Evolutionary conservation across 306 rosid genomes (phyloP).

Genomic region (Senna tora): DNA sequence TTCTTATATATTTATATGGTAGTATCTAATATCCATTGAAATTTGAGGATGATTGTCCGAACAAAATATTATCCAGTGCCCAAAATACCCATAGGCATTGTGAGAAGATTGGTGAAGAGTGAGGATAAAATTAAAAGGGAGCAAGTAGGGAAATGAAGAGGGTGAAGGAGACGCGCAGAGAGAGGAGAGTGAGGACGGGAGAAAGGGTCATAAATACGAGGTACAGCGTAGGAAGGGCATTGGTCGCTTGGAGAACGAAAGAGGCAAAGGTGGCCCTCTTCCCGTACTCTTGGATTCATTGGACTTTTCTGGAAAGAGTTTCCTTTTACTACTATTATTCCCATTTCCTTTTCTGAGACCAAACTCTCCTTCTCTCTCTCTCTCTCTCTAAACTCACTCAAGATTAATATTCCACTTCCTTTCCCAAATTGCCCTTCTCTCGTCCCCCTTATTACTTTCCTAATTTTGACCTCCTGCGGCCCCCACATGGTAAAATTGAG

Average conservation of each 20-base stretch:
- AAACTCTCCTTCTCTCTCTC: constrained; percentile 3
- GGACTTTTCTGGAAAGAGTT: constrained; percentile 74
- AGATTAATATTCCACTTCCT: background rate
- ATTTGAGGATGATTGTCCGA: too few relatives aligned
- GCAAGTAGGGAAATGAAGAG: constrained; percentile 1
- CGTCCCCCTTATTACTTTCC: constrained; percentile 16
- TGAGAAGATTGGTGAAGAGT: too few relatives aligned
- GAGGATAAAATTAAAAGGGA: background rate
- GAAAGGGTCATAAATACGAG: constrained; percentile 70
- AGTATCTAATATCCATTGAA: too few relatives aligned
- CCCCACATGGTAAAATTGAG: constrained; percentile 46
- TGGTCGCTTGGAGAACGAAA: constrained; percentile 59
- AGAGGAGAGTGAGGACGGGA: constrained; percentile 35
- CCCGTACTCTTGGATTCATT: constrained; percentile 92
- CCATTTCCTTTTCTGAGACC: constrained; percentile 59
- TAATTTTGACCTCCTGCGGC: constrained; percentile 33
- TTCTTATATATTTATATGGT: too few relatives aligned
- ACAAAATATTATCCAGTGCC: too few relatives aligned
- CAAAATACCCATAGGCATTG: too few relatives aligned
- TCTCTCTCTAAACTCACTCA: background rate
- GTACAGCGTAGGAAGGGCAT: constrained; percentile 60
- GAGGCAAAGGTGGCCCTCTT: constrained; percentile 84
- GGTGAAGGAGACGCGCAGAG: constrained; percentile 39
- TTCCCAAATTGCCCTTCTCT: constrained; percentile 45
- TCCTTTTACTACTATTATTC: constrained; percentile 71